Percentiles rank a stretch among this genome's conserved stretches.
phyloP scores from a whole-genome alignment of 1,284 basidiomycete species.

The Porodaedalea pini region DNA sequence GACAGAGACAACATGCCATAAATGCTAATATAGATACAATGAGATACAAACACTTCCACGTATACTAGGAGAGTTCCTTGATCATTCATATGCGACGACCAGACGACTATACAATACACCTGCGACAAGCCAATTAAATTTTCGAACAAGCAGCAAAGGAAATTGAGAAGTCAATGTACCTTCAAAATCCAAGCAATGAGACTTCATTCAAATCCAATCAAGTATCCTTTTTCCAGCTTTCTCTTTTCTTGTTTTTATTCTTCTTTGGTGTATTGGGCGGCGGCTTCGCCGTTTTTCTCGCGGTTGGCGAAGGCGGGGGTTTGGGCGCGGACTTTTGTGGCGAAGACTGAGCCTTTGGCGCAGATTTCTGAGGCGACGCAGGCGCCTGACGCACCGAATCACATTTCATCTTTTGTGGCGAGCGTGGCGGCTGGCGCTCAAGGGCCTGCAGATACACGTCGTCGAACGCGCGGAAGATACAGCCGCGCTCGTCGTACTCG shows the following conservation, averaged over 20 bases:
- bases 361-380: background rate
- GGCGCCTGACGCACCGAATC: background rate
- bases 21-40: background rate
- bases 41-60: background rate
- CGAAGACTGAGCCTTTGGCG: background rate
- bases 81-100: background rate
- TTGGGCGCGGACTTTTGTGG: background rate
- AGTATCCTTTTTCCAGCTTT: constrained; percentile 9
- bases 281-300: background rate
- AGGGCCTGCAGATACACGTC: constrained; percentile 42
- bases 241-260: background rate
- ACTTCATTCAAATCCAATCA: too few species aligned
- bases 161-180: too few species aligned
- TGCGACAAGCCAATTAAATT: background rate
- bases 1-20: background rate
- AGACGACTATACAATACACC: background rate
- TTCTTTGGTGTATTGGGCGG: constrained; percentile 7
- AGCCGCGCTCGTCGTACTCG: constrained; percentile 44
- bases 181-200: too few species aligned
- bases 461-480: constrained; percentile 57
- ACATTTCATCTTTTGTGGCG: constrained; percentile 16
- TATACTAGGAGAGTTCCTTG: too few species aligned
- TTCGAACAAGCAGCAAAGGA: background rate
- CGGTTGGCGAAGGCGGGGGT: background rate
- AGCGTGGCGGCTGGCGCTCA: constrained; percentile 16